Base-by-base conservation (phyloP, 352 stramenopile species). In the Globisporangium rhizosaccharum region DNA sequence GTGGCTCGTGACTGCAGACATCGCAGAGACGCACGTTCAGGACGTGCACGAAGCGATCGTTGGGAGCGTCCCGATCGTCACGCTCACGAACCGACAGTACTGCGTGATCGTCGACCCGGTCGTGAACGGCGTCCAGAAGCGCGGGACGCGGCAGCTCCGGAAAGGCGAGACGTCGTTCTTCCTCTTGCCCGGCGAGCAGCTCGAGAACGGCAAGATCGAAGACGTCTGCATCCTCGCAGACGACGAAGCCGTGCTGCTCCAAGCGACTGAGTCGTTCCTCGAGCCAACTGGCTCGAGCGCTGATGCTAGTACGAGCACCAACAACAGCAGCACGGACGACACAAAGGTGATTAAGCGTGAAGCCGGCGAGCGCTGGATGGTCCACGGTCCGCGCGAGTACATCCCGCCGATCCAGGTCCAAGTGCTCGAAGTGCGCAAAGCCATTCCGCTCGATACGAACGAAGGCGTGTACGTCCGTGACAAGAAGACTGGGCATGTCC, bases 401-500 rank as follows among this genome's bases (percentile, higher is more conserved):
- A 90, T 92, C 39, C 79, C 81, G 4, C 77, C 76, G 30, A 91
- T 91, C 51, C 67, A 89, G 51, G 79, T 91, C n/a, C 70, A 80
- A 55, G 76, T 92, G 17, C 56, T 90, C 3, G 83, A 92, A 63
- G 82, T 83, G n/a, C 79, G 83, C 45, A 73, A 85, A 30, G 83
- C 83, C 0, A 90, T 91, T 26, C 79, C 83, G 10, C 75, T 92
- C 15, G 83, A 92, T 52, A 75, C 70, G 7, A 92, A 92, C 56
- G 83, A 92, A 76, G 71, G 67, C 37, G 82, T 91, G 50, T 92
- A 90, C 69, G 83, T 92, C 2, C 83, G 81, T 2, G 81, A 92
- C 41, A 82, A 79, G 49, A 89, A 88, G 57, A 88, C 77, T 0
- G 83, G 83, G 3, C 80, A 90, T 23, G 79, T 92, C 11, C 73